Conservation (phyloP, 805 yeast genomes). For the Sugiyamaella mastotermitis region DNA sequence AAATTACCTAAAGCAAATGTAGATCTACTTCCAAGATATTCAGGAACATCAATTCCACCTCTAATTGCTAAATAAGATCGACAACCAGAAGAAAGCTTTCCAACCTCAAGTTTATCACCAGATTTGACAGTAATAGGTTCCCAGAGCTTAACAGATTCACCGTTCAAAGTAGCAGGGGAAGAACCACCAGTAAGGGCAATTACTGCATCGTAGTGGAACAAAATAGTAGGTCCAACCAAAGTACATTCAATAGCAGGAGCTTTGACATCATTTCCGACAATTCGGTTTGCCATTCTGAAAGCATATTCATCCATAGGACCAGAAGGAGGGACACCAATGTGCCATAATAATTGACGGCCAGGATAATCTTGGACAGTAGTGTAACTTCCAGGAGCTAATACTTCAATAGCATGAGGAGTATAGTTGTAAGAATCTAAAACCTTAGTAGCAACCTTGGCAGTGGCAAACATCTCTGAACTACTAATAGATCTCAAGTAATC, state of each 20-base stretch:
- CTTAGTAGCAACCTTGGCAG: slow-evolving; percentile 81
- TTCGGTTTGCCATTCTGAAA: slow-evolving; percentile 80
- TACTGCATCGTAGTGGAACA: slow-evolving; percentile 75
- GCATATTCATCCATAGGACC: slow-evolving; percentile 97
- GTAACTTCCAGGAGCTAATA: slow-evolving; percentile 85
- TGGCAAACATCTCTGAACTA: slow-evolving; percentile 73
- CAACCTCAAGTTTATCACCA: slow-evolving; percentile 76
- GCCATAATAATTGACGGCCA: slow-evolving; percentile 80
- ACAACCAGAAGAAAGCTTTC: slow-evolving; percentile 78
- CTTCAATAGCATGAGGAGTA: slow-evolving; percentile 78
- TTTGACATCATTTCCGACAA: slow-evolving; percentile 76
- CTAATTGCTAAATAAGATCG: slow-evolving; percentile 84
- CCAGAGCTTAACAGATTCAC: slow-evolving; percentile 52
- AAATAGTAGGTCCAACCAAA: slow-evolving; percentile 74
- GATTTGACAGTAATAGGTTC: slow-evolving; percentile 62
- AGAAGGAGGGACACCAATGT: slow-evolving; percentile 95
- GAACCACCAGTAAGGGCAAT: slow-evolving; percentile 86
- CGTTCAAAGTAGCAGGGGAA: slow-evolving; percentile 62
- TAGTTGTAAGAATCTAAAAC: slow-evolving; percentile 77
- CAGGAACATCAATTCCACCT: slow-evolving; percentile 91
- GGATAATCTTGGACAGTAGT: slow-evolving; percentile 96
- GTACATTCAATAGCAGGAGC: slow-evolving; percentile 93
- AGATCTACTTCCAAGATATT: slow-evolving; percentile 91
- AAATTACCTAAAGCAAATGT: slow-evolving; percentile 87
- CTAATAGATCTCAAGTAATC: slow-evolving; percentile 87